Evolutionary conservation across 2,329 filamentous ascomycete species (phyloP), one percentile per base, ranked within the genome.

Genomic region (Colletotrichum trifolii): DNA sequence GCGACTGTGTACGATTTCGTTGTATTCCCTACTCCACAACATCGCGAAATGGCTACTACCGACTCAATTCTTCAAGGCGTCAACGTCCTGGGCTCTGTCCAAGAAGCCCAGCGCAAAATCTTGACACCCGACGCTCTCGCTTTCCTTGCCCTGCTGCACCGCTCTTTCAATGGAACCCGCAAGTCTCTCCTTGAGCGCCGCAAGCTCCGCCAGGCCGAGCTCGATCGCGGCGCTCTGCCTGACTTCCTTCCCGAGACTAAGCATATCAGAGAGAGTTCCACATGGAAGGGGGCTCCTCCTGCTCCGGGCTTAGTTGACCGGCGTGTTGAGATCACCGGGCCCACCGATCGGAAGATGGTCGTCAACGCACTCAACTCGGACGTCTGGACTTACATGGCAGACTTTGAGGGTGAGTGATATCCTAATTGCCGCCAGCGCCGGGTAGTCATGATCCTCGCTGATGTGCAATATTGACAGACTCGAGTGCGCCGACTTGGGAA

Each of bases 381-480:
- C 74, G 96, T 98, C 33, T 98, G 92, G 91, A 98, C 95, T 61
- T 99, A 98, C 75, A 99, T 99, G 96, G 96, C 96, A 52, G 96
- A 99, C 80, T 97, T 99, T 71, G 96, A 99, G 82, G 95, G 94
- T 96, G 79, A 73, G 36, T 36, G 12, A 36, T 17, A 9, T 25
- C 11, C 12, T 13, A 3, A 13, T 9, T 6, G n/a, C 13, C 33
- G 2, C 54, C 15, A 50, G 36, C 4, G 39, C n/a, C 12, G 13
- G 6, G 35, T 4, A 6, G 34, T n/a, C 6, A 15, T 17, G 15
- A 25, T 48, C 17, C 53, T 55, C 8, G 66, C 67, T 54, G 52
- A 13, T 8, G 43, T 36, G 9, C 25, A 11, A 13, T 12, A 46
- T 12, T 13, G 34, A 38, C 73, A 97, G 94, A 98, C 79, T 97